Base-by-base conservation (phyloP, 2,329 filamentous ascomycete species). In the Trichoderma afroharzianum region DNA sequence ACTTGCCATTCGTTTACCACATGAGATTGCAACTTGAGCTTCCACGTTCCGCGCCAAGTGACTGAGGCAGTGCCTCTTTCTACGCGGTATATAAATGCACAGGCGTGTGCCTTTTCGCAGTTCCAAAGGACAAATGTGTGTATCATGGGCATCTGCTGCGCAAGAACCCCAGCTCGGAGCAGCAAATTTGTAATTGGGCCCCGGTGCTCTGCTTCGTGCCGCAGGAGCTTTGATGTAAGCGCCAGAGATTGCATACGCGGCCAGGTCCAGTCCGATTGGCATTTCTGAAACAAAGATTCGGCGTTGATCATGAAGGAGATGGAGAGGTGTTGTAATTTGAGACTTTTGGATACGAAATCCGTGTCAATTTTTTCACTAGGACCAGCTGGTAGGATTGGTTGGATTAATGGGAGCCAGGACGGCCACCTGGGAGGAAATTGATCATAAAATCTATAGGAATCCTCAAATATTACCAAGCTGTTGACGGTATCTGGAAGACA, bases 51-150 rank as follows among this genome's bases (percentile, higher is more conserved):
- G 26, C 79, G 77, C 79, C 77, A 81, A 59, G 78, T 79, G 64
- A 81, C 50, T 1, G 73, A 76, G n/a, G 74, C 73, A 69, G 63
- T 33, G 57, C 76, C 72, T 69, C 58, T 71, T n/a, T 73, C 72
- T 26, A 61, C 67, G 21, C 71, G 74, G 72, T 79, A 81, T 71
- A 80, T 79, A 58, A 82, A 80, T 21, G 79, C 78, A 72, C 75
- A 81, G 24, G 79, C 79, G 72, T 79, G 62, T 15, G 47, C 76
- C 55, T 72, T 76, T 47, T 62, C 66, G 59, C 78, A 77, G 72
- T 81, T 79, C 80, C 79, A 82, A n/a, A 82, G 72, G 62, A 79
- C 78, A 61, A 82, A 70, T 4, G 75, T 79, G 28, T 77, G 74
- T 43, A 81, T 8, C 59, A 73, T 74, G n/a, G 78, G 78, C 78